Percentiles rank a stretch among this genome's conserved stretches.
Evolutionary conservation across 768 basidiomycete genomes (phyloP).

Genomic region (Panaeolus cyanescens): DNA sequence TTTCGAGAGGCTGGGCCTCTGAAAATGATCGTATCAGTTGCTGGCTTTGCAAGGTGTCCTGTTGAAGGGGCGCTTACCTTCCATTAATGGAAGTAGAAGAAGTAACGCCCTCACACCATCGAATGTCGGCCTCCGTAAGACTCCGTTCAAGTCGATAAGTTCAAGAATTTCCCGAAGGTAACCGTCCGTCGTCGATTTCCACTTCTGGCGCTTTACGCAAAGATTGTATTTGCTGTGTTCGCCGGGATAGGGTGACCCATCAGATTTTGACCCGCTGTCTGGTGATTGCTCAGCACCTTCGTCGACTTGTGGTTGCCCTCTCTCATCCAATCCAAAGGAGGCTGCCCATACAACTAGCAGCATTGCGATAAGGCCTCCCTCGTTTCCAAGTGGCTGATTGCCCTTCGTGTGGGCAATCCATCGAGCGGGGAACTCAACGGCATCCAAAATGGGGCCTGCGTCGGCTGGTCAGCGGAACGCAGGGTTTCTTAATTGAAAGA

Average conservation of each 20-base stretch:
- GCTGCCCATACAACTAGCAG: conserved; percentile 87
- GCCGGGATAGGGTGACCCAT: conserved; percentile 15
- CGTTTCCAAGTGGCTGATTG: conserved; percentile 60
- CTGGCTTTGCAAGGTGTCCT: background rate
- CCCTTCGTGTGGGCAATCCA: conserved; percentile 70
- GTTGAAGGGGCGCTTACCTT: conserved; percentile 55
- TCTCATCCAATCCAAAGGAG: conserved; percentile 86
- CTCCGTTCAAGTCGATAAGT: conserved; percentile 76
- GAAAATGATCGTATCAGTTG: conserved; percentile 3
- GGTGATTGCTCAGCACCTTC: conserved; percentile 20
- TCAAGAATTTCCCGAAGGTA: conserved; percentile 79
- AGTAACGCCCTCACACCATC: conserved; percentile 84
- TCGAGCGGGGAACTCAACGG: conserved; percentile 75
- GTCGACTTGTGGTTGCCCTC: conserved; percentile 55
- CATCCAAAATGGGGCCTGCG: conserved; percentile 84
- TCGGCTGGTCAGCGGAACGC: conserved; percentile 9
- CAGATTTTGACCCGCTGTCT: background rate
- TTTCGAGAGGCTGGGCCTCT: conserved; percentile 51
- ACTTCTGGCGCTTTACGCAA: conserved; percentile 34
- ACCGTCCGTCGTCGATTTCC: conserved; percentile 57
- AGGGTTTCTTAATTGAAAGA: conserved; percentile 4
- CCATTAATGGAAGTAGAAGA: conserved; percentile 79
- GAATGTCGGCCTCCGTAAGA: conserved; percentile 82
- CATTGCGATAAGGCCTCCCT: conserved; percentile 78
- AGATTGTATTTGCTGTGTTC: conserved; percentile 25